Evolutionary conservation across 768 basidiomycete species (phyloP).

Genomic region (Pisolithus orientalis): DNA sequence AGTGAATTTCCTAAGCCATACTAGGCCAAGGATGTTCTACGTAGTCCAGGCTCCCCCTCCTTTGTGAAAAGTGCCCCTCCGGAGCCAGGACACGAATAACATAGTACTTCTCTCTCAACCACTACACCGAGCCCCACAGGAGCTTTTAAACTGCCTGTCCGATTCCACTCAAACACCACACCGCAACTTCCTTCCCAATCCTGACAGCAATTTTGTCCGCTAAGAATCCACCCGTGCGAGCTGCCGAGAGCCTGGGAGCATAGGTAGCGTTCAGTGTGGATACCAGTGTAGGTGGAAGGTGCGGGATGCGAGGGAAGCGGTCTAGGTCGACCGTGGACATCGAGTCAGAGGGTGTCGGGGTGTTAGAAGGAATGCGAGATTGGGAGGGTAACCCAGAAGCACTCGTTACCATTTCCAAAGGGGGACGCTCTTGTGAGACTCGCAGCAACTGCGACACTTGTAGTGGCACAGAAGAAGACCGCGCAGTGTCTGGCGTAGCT

Average conservation of each 20-base stretch:
- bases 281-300: constrained; percentile 45
- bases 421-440: too few relatives aligned
- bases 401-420: too few relatives aligned
- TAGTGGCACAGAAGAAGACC: too few relatives aligned
- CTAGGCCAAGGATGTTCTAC: too few relatives aligned
- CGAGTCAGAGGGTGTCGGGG: not conserved
- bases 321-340: not conserved
- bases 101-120: too few relatives aligned
- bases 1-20: too few relatives aligned
- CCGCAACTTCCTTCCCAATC: constrained; percentile 61
- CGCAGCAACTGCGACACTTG: too few relatives aligned
- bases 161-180: constrained; percentile 35
- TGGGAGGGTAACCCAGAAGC: not conserved
- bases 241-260: constrained; percentile 33
- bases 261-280: constrained; percentile 44
- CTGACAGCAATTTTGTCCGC: constrained; percentile 52
- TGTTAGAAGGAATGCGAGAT: not conserved
- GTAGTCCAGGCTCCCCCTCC: too few relatives aligned
- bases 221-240: constrained; percentile 44
- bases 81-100: too few relatives aligned
- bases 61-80: too few relatives aligned
- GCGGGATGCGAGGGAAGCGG: constrained; percentile 42
- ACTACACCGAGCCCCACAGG: not conserved
- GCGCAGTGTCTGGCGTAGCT: not conserved
- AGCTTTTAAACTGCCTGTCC: constrained; percentile 3